Evolutionary conservation across 148 eudicot genomes (phyloP).

Genomic region (Amaranthus palmeri): DNA sequence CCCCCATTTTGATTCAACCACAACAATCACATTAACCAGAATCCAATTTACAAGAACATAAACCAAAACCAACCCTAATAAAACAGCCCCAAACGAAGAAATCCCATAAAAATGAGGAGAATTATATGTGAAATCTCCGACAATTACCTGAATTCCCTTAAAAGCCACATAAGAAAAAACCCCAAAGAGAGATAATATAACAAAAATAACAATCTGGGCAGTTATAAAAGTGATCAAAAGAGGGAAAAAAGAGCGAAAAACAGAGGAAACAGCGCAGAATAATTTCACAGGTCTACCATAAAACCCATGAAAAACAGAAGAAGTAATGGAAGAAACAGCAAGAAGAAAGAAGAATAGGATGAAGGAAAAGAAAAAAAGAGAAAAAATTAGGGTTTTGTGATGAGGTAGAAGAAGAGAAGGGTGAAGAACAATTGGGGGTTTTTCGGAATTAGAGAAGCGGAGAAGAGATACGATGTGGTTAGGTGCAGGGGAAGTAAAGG

Average conservation of each 20-base stretch:
- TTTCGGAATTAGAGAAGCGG: neutral
- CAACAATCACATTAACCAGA: constrained; percentile 41
- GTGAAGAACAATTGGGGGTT: constrained; percentile 9
- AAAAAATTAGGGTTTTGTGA: constrained; percentile 19
- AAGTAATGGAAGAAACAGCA: constrained; percentile 26
- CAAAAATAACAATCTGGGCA: constrained; percentile 13
- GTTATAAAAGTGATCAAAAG: constrained; percentile 20
- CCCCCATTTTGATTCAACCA: constrained; percentile 63
- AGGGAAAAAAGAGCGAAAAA: constrained; percentile 13
- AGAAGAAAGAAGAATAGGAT: constrained; percentile 26
- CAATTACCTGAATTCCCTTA: constrained; percentile 21
- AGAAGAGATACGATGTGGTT: constrained; percentile 22
- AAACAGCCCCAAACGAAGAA: constrained; percentile 15
- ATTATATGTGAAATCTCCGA: constrained; percentile 22
- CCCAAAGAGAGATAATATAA: constrained; percentile 19
- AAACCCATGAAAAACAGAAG: constrained; percentile 32
- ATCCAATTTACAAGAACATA: constrained; percentile 43
- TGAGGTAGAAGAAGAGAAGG: neutral
- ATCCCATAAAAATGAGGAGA: constrained; percentile 25
- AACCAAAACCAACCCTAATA: constrained; percentile 20
- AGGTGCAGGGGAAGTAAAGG: constrained; percentile 25
- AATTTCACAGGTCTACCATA: constrained; percentile 37
- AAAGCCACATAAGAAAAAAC: constrained; percentile 3
- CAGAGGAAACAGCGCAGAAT: constrained; percentile 17
- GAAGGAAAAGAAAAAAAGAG: constrained; percentile 27